phyloP scores from a whole-genome alignment of 2,329 filamentous ascomycete genomes.

The Pestalotiopsis sp. region DNA sequence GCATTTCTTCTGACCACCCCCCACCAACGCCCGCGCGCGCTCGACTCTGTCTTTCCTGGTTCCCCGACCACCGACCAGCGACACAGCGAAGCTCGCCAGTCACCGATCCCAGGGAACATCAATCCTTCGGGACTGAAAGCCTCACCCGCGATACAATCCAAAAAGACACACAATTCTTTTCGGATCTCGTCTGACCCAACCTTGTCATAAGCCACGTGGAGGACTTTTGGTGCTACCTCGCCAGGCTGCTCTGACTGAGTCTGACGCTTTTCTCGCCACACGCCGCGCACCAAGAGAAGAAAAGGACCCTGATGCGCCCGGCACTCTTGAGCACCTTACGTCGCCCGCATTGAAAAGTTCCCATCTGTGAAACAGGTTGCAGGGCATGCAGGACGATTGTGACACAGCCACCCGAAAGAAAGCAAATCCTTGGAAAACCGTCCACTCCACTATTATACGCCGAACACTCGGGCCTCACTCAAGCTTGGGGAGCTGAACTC shows the following conservation, averaged over 20 bases:
- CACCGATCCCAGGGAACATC: background rate
- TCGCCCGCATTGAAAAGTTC: conserved; percentile 10
- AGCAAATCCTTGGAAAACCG: conserved; percentile 6
- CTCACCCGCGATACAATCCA: conserved; percentile 2
- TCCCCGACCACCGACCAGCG: background rate
- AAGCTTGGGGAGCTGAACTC: background rate
- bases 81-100: background rate
- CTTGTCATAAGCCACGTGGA: conserved; percentile 3
- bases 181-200: conserved; percentile 5
- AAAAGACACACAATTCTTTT: background rate
- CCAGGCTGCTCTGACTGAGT: conserved; percentile 6
- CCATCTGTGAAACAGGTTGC: conserved; percentile 10
- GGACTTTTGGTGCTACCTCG: conserved; percentile 1
- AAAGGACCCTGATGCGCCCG: background rate
- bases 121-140: background rate
- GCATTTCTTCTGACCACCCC: conserved; percentile 1
- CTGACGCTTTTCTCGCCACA: too few relatives aligned
- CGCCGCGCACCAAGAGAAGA: background rate
- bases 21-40: background rate
- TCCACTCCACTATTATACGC: background rate
- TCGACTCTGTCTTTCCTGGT: background rate
- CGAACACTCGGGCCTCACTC: background rate
- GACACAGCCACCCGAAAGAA: conserved; percentile 9
- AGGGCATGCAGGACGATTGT: conserved; percentile 12
- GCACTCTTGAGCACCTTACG: background rate